Base-by-base conservation (phyloP, 306 rosid genomes). In the Cucurbita maxima region DNA sequence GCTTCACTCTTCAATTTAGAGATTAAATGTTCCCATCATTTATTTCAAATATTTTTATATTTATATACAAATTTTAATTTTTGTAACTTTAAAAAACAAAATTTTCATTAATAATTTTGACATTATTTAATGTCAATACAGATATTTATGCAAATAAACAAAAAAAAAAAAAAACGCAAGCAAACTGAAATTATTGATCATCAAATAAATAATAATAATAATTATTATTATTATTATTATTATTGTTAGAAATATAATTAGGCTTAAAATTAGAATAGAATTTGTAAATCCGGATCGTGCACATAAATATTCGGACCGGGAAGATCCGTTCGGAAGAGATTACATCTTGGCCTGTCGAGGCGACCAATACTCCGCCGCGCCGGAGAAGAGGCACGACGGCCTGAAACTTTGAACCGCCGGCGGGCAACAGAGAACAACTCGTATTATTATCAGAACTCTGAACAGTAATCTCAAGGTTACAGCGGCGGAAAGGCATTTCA, bases 401-500 rank as follows among this genome's bases (percentile, higher is more conserved):
- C 5, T n/a, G 7, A 8, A 51, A 11, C 50, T 51, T 10, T 10
- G 16, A 58, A 74, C 25, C 56, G 77, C 55, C 37, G 44, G 60
- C 74, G 54, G 36, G 41, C 55, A 6, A 53, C 38, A 50, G 71
- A 50, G 41, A 11, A 19, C 3, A 8, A 34, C 7, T 11, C 45
- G 12, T 4, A 0, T 1, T 0, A 3, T 2, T 25, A 58, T 22
- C 68, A 30, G 50, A 60, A 7, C 50, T 12, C 13, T 34, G 4
- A 18, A 1, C 8, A 10, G 51, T 40, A 8, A n/a, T 51, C 48
- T 37, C 38, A 47, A 44, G 45, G 50, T 58, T 0, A 5, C 53
- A 4, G 63, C 70, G 71, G 84, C 57, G 82, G 64, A 40, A 18
- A 56, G 78, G 77, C 76, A 76, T 69, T 59, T 74, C 81, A 25